Conservation (phyloP, 345 rosid species). For the Bruguiera parviflora region DNA sequence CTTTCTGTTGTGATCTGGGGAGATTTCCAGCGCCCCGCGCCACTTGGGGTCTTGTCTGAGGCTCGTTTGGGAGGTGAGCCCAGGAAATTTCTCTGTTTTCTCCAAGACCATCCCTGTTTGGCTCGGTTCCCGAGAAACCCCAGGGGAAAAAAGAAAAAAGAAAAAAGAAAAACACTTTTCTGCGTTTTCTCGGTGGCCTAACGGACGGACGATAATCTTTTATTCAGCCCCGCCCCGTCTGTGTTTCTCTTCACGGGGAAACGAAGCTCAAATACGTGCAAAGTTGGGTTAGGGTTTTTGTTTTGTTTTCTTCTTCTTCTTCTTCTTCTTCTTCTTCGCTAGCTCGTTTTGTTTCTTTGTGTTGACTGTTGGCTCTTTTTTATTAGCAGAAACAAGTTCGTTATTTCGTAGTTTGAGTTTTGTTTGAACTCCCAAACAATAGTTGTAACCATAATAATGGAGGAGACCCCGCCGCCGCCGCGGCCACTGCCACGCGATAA, state of each 20-base stretch:
- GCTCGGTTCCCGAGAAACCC: neutral
- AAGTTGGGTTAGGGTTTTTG: neutral
- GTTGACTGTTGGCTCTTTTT: too few relatives aligned
- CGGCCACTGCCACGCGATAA: conserved; percentile 20
- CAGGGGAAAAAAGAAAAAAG: neutral
- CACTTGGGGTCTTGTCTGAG: too few relatives aligned
- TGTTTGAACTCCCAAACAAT: too few relatives aligned
- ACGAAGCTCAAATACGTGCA: neutral
- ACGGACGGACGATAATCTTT: neutral
- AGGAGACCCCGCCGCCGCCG: neutral
- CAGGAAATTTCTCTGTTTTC: too few relatives aligned
- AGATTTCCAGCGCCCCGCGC: too few relatives aligned
- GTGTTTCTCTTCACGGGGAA: neutral
- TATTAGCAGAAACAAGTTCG: neutral
- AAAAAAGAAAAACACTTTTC: neutral
- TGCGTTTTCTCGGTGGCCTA: neutral
- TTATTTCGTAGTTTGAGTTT: too few relatives aligned
- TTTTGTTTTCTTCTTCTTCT: neutral
- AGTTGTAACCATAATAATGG: neutral
- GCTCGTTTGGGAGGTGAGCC: too few relatives aligned
- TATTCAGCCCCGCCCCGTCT: neutral
- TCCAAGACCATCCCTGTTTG: too few relatives aligned
- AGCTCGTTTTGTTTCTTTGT: too few relatives aligned
- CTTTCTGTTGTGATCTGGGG: too few relatives aligned
- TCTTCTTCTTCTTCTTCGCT: too few relatives aligned